Base-by-base conservation (phyloP, 352 stramenopile species). In the Globisporangium cylindrosporum region DNA sequence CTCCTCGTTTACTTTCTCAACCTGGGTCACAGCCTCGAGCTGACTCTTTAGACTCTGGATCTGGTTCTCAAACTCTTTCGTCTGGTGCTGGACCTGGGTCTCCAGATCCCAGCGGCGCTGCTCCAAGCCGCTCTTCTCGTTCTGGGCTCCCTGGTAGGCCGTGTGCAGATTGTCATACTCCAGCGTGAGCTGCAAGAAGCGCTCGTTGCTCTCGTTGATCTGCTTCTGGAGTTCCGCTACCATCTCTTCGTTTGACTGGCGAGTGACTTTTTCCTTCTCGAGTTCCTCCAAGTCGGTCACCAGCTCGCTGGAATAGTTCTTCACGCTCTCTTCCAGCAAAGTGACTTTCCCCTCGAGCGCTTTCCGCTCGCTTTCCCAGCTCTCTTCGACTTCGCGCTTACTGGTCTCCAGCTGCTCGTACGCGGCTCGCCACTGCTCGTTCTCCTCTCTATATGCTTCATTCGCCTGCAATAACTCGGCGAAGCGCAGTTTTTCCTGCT, bases 371-470 rank as follows among this genome's bases (percentile, higher is more conserved):
- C 25, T 51, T 34, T 88, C 79, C 68, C 78, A 77, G 7, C 69
- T 62, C 8, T 92, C 80, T 38, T 91, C 86, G 0, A 66, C 55
- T 62, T 81, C 76, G 0, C 76, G 67, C 60, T 88, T 91, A 20
- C 66, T 71, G 20, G 66, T 64, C 32, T 93, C 82, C 0, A 92
- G 71, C 1, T 78, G 73, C 29, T 86, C 79, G 54, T 89, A 92
- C n/a, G 77, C 87, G 4, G 70, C 70, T 20, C 82, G 75, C 78
- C 80, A 90, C 49, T 88, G 80, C 27, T 81, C 67, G 27, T 89
- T 88, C 60, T 90, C 80, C 27, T 88, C 77, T 7, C 74, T 77
- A 36, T 82, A 88, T 10, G 72, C 73, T 9, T 80, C 75, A 49
- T 87, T 69, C 0, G 75, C 64, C 22, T 86, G 71, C 18, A 69